Percentiles rank a stretch among this genome's conserved stretches.
Conservation (phyloP, 176 grass and related monocot genomes). For the Aegilops sharonensis region DNA sequence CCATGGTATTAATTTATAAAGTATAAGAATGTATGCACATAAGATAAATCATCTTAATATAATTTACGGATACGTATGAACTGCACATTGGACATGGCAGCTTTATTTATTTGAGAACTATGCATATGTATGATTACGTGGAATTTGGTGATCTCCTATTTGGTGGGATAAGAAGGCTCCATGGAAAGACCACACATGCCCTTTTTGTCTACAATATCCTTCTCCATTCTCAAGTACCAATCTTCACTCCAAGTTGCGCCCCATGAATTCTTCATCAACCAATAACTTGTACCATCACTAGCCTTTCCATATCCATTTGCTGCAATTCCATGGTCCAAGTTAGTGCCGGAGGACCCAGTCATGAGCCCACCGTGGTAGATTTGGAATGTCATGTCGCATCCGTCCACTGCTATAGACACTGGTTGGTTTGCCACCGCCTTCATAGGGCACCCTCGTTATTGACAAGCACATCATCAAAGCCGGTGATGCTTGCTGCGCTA, state of each 20-base stretch:
- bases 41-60: too few relatives aligned
- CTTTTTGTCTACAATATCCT: too few relatives aligned
- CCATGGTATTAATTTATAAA: too few relatives aligned
- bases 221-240: too few relatives aligned
- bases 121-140: neutral
- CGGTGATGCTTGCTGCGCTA: conserved; percentile 12
- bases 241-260: too few relatives aligned
- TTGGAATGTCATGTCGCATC: conserved; percentile 32
- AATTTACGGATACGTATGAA: too few relatives aligned
- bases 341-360: conserved; percentile 14
- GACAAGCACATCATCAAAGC: conserved; percentile 37
- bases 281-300: conserved; percentile 23
- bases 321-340: conserved; percentile 38
- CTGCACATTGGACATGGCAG: too few relatives aligned
- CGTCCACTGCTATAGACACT: conserved; percentile 42
- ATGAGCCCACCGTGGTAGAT: conserved; percentile 47
- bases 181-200: neutral
- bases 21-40: too few relatives aligned
- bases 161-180: conserved; percentile 19
- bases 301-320: conserved; percentile 33
- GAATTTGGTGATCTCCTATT: neutral
- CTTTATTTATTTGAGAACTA: too few relatives aligned
- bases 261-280: too few relatives aligned
- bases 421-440: conserved; percentile 45
- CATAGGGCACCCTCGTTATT: conserved; percentile 33